A percentile compares a stretch with the other conserved stretches of the same genome.
These are phyloP conservation scores for Gaeumannomyces sp. DNA, from an alignment of 2,329 filamentous ascomycete species.

Conservation along the genomic window DNA sequence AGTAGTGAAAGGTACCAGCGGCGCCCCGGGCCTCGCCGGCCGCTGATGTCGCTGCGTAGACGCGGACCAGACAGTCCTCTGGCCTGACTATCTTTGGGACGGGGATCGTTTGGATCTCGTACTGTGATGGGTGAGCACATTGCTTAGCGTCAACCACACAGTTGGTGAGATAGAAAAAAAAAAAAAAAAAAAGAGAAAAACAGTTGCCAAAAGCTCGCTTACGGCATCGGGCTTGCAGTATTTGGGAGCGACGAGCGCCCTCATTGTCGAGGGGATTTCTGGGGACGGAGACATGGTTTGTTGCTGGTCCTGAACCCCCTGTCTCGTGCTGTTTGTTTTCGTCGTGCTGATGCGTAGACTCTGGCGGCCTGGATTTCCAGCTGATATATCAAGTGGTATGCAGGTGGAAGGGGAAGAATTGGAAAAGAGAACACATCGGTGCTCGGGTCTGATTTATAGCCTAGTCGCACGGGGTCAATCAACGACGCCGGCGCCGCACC, in stretches of 20 bases:
- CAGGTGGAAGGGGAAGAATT: too few species aligned
- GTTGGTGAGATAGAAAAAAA: neutral
- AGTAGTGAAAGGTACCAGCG: slow-evolving; percentile 19
- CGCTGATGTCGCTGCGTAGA: slow-evolving; percentile 31
- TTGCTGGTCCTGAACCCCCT: neutral
- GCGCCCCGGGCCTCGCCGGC: slow-evolving; percentile 29
- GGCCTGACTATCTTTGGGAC: slow-evolving; percentile 36
- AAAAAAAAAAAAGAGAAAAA: too few species aligned
- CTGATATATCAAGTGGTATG: neutral
- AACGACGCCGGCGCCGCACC: neutral
- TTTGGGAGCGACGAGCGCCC: slow-evolving; percentile 35
- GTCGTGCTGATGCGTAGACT: neutral
- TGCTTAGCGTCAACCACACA: neutral
- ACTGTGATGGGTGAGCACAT: slow-evolving; percentile 16
- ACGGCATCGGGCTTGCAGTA: slow-evolving; percentile 29
- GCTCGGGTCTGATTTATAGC: neutral
- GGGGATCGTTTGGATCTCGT: slow-evolving; percentile 35
- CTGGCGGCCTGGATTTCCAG: too few species aligned
- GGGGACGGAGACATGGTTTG: neutral
- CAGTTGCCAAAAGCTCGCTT: neutral
- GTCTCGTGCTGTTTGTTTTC: neutral
- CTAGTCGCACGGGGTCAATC: neutral
- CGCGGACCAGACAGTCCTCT: slow-evolving; percentile 35
- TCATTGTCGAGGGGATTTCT: slow-evolving; percentile 27
- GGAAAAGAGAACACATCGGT: neutral